Conservation (phyloP, 2,329 filamentous ascomycete genomes). For the Seiridium cupressi region DNA sequence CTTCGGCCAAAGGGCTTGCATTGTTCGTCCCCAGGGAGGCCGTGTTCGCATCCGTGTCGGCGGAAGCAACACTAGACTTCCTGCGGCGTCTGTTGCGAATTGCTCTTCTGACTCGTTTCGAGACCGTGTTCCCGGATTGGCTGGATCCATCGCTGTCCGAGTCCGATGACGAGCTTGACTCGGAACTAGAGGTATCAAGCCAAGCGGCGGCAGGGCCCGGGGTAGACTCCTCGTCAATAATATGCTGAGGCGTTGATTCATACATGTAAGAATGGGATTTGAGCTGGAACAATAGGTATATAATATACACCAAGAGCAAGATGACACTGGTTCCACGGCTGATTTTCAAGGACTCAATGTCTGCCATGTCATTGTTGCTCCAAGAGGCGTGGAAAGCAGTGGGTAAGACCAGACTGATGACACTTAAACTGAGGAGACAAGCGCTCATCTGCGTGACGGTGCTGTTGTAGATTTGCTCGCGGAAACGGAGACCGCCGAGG, state of each 20-base stretch:
- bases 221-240: slow-evolving; percentile 87
- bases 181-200: slow-evolving; percentile 68
- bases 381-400: slow-evolving; percentile 94
- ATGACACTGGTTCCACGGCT: slow-evolving; percentile 87
- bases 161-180: slow-evolving; percentile 53
- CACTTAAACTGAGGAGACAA: slow-evolving; percentile 84
- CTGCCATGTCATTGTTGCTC: slow-evolving; percentile 57
- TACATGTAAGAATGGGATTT: slow-evolving; percentile 93
- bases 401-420: slow-evolving; percentile 83
- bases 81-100: slow-evolving; percentile 69
- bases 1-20: slow-evolving; percentile 32
- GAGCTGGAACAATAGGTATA: slow-evolving; percentile 87
- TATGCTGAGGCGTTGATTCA: slow-evolving; percentile 85
- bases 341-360: slow-evolving; percentile 73
- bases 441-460: slow-evolving; percentile 97
- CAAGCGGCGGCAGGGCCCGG: slow-evolving; percentile 82
- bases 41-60: slow-evolving; percentile 48
- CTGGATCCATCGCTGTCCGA: slow-evolving; percentile 72
- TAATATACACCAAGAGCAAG: slow-evolving; percentile 74
- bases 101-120: slow-evolving; percentile 72
- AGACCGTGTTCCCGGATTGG: slow-evolving; percentile 59
- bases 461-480: slow-evolving; percentile 93
- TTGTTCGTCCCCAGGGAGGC: slow-evolving; percentile 40
- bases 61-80: slow-evolving; percentile 74
- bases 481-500: slow-evolving; percentile 78